Evolutionary conservation across 345 rosid species (phyloP), one percentile per base, ranked within the genome.

Genomic region (Melaleuca quinquenervia): DNA sequence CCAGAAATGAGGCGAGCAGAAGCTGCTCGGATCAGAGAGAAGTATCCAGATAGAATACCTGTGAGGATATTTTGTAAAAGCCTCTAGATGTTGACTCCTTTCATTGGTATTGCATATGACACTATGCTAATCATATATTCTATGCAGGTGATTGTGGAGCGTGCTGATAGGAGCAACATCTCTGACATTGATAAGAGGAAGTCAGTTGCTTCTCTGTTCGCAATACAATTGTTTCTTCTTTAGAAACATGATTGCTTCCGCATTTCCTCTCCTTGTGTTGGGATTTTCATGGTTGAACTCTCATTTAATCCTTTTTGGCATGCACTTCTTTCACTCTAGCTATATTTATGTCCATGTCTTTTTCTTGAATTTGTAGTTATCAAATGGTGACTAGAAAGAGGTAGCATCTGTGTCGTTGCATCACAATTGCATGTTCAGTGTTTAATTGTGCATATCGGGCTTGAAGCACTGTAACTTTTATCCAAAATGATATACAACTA

Each of bases 101-200:
- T 32, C 52, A 48, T 50, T 22, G 54, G 24, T 83, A 84, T 56
- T 84, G 48, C 48, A 36, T 18, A 36, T 70, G 48, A 70, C 26
- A 18, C 48, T 70, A 0, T 58, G 36, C 70, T 5, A 32, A 36
- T 20, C 48, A 13, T 36, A 36, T 83, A 24, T 50, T 48, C 74
- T 27, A 7, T 91, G 87, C 93, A 96, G 99, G 98, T 96, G 83
- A 95, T 96, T 90, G 98, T 96, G 82, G 99, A 96, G 86, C 96
- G 89, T 90, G 98, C 98, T 74, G 99, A 93, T 75, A 95, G 91
- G 87, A 95, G 95, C 88, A 98, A 95, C 91, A 93, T 95, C 75
- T 97, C 99, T 62, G 98, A 95, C 82, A 96, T 96, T 89, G 99
- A 96, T 89, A 96, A 96, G 91, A 95, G 94, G 88, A 96, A 96